Evolutionary conservation across 495 filamentous ascomycete genomes (phyloP).

Genomic region (Neurospora cerealis): DNA sequence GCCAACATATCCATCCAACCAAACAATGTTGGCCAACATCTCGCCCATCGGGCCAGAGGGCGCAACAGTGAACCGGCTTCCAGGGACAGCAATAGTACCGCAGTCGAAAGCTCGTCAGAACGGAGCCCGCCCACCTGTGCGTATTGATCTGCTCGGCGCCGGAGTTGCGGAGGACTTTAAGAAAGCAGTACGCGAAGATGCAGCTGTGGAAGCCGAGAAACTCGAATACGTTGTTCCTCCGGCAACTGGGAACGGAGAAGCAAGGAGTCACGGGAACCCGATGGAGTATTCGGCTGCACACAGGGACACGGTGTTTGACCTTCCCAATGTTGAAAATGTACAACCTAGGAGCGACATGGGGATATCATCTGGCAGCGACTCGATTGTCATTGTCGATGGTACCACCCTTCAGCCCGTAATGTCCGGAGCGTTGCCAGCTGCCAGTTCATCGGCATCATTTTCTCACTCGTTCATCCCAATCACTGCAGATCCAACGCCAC

Average conservation of each 20-base stretch:
- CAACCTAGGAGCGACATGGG: conserved; percentile 36
- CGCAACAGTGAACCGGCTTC: conserved; percentile 40
- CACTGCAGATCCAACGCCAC: conserved; percentile 39
- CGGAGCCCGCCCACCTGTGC: conserved; percentile 32
- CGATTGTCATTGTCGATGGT: conserved; percentile 81
- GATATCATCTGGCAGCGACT: conserved; percentile 69
- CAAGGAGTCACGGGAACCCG: conserved; percentile 2
- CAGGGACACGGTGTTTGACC: conserved; percentile 20
- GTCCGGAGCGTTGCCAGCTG: conserved; percentile 34
- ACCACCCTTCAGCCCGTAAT: conserved; percentile 37
- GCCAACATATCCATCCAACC: conserved; percentile 18
- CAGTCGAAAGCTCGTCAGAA: conserved; percentile 38
- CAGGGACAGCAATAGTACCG: conserved; percentile 44
- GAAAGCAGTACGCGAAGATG: conserved; percentile 50
- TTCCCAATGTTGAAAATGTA: conserved; percentile 8
- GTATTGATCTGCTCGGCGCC: conserved; percentile 72
- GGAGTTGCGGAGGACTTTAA: conserved; percentile 66
- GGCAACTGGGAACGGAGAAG: conserved; percentile 1
- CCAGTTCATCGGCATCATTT: conserved; percentile 39
- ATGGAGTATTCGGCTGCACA: conserved; percentile 32
- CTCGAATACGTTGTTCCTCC: conserved; percentile 11
- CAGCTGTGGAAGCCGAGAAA: conserved; percentile 31
- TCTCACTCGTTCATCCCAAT: conserved; percentile 36
- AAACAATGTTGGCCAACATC: conserved; percentile 38
- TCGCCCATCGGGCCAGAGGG: conserved; percentile 41